These are phyloP conservation scores for Claviceps spartinae DNA, from an alignment of 2,329 filamentous ascomycete genomes.

Conservation along the genomic window DNA sequence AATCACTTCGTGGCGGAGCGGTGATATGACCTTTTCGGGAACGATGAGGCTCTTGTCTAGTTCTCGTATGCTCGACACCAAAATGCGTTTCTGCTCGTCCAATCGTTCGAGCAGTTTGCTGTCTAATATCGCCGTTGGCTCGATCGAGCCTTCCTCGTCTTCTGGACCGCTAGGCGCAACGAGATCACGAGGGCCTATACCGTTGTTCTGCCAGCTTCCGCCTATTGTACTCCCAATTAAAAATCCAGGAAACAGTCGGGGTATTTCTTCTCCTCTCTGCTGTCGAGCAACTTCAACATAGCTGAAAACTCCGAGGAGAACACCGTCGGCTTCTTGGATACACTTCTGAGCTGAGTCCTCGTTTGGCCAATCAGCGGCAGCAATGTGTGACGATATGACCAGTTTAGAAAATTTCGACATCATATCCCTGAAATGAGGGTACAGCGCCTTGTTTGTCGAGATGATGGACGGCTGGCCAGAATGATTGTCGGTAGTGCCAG, in stretches of 20 bases:
- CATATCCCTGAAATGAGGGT: constrained; percentile 96
- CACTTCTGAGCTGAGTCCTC: constrained; percentile 92
- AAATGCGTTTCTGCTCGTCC: constrained; percentile 72
- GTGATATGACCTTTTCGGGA: constrained; percentile 69
- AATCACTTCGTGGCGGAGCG: constrained; percentile 63
- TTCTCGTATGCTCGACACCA: constrained; percentile 74
- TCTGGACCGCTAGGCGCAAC: constrained; percentile 76
- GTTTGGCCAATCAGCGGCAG: constrained; percentile 88
- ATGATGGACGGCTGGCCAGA: constrained; percentile 99
- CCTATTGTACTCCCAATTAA: constrained; percentile 72
- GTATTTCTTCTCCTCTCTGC: constrained; percentile 85
- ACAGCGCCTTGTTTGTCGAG: constrained; percentile 90
- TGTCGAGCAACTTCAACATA: constrained; percentile 93
- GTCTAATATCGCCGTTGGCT: constrained; percentile 65
- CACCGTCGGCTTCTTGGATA: constrained; percentile 91
- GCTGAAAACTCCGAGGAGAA: constrained; percentile 83
- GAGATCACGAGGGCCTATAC: constrained; percentile 50
- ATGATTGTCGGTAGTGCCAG: constrained; percentile 95
- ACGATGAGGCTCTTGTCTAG: constrained; percentile 72
- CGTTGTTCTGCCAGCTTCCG: constrained; percentile 76
- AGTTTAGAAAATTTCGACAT: constrained; percentile 99
- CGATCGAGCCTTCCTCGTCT: constrained; percentile 57
- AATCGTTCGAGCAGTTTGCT: constrained; percentile 65
- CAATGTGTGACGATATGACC: constrained; percentile 94
- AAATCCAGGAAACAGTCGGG: constrained; percentile 85